Evolutionary conservation across 176 grass and related monocot genomes (phyloP).

Genomic region (Dactylis glomerata): DNA sequence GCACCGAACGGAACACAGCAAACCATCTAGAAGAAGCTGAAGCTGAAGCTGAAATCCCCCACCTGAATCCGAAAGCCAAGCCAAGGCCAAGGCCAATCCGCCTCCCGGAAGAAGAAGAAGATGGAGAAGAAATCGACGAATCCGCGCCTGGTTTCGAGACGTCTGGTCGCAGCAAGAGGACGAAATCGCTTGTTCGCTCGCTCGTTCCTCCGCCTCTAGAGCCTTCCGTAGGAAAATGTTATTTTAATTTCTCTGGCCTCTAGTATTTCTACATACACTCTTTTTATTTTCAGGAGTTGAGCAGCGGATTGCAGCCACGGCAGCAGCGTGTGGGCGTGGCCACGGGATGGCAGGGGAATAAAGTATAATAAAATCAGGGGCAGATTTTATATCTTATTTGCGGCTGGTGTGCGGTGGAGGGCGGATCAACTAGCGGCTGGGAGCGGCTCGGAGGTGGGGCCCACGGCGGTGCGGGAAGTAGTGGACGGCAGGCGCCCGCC

Average conservation of each 20-base stretch:
- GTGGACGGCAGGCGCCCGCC: constrained; percentile 39
- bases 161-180: background rate
- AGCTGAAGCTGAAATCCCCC: background rate
- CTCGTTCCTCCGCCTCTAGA: constrained; percentile 29
- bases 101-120: background rate
- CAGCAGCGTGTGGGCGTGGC: background rate
- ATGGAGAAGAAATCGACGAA: background rate
- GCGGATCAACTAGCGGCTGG: constrained; percentile 41
- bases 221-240: background rate
- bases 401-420: background rate
- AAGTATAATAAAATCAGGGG: background rate
- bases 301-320: background rate
- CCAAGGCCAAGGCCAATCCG: background rate
- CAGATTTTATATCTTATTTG: background rate
- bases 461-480: constrained; percentile 25
- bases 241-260: no score
- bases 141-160: background rate
- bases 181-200: background rate
- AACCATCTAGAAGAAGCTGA: background rate
- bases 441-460: constrained; percentile 32
- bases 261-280: background rate
- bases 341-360: background rate
- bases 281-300: background rate
- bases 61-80: constrained; percentile 10
- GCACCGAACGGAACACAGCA: background rate